These are phyloP conservation scores for Dissophora ornata DNA, from an alignment of 192 early-diverging fungal genomes.

Conservation along the genomic window DNA sequence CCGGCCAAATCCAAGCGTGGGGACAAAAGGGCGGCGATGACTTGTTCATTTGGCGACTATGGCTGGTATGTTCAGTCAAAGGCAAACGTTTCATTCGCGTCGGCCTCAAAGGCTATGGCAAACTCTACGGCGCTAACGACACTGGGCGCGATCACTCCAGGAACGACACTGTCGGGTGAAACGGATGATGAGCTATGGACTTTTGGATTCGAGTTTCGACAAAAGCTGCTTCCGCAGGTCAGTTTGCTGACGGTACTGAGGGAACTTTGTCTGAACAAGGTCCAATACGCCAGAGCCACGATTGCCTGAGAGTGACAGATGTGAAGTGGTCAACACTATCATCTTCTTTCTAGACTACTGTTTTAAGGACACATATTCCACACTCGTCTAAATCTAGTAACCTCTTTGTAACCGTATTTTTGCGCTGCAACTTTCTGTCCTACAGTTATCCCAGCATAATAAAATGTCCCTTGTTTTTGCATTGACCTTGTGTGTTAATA, in stretches of 20 bases:
- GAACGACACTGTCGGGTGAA: neutral
- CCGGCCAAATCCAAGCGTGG: neutral
- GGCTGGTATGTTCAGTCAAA: constrained; percentile 21
- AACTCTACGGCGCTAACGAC: neutral
- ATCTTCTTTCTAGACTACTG: too few species aligned
- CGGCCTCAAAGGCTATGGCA: neutral
- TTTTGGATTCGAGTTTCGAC: constrained; percentile 31
- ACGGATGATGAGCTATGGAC: constrained; percentile 16
- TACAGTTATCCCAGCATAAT: too few species aligned
- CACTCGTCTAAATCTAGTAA: too few species aligned
- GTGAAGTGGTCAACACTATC: too few species aligned
- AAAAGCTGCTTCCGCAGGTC: constrained; percentile 28
- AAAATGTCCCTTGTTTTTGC: too few species aligned
- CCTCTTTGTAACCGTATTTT: too few species aligned
- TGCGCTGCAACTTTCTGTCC: too few species aligned
- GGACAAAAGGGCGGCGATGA: neutral
- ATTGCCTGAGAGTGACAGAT: too few species aligned
- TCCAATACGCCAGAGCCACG: constrained; percentile 9
- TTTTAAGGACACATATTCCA: neutral
- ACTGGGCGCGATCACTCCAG: neutral
- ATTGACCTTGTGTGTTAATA: too few species aligned
- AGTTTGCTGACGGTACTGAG: constrained; percentile 11
- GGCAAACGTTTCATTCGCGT: neutral
- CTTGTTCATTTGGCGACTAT: constrained; percentile 3
- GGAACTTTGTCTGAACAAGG: constrained; percentile 35